Evolutionary conservation across 345 rosid genomes (phyloP).

Genomic region (Limnanthes douglasii): DNA sequence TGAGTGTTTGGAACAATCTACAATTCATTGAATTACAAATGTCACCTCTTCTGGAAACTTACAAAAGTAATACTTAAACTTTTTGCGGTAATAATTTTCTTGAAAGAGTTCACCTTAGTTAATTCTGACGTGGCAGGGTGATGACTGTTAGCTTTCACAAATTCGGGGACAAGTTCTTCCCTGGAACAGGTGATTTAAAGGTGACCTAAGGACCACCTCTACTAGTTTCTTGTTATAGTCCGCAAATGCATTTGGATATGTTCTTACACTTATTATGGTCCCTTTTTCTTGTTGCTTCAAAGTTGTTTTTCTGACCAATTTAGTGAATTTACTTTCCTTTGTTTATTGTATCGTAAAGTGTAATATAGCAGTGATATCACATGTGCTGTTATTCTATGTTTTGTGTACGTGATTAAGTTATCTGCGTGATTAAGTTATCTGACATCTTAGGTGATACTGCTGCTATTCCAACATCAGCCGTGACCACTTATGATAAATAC

Average conservation of each 20-base stretch:
- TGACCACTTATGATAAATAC: too few relatives aligned
- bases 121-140: constrained; percentile 44
- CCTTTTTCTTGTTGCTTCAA: background rate
- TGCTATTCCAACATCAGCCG: background rate
- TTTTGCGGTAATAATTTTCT: too few relatives aligned
- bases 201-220: constrained; percentile 27
- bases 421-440: background rate
- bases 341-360: too few relatives aligned
- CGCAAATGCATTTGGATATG: background rate
- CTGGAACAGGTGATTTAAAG: constrained; percentile 98
- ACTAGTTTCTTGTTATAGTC: background rate
- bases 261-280: background rate
- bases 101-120: too few relatives aligned
- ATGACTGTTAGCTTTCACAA: constrained; percentile 99
- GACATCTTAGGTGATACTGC: background rate
- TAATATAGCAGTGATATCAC: too few relatives aligned
- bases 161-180: constrained; percentile 89
- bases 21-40: too few relatives aligned
- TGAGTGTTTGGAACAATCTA: too few relatives aligned
- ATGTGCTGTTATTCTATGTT: too few relatives aligned
- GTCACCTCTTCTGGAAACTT: too few relatives aligned
- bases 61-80: too few relatives aligned
- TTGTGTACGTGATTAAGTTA: too few relatives aligned
- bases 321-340: too few relatives aligned
- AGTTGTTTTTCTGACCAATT: background rate